Percentiles rank a stretch among this genome's conserved stretches.
Conservation (phyloP, 805 yeast genomes). For the Metschnikowia chrysomelidarum region DNA sequence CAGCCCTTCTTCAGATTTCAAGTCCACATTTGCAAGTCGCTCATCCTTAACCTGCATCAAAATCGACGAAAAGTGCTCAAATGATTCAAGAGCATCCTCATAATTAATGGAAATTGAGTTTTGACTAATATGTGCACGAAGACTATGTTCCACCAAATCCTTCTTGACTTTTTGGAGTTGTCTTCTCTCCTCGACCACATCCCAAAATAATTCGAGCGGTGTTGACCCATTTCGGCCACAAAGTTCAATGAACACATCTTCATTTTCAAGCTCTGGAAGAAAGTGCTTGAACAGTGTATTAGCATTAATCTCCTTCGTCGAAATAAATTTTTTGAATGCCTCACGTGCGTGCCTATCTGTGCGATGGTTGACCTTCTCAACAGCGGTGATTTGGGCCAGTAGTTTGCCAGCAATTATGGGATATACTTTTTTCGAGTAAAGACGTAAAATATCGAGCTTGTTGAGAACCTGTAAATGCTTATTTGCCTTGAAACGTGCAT, state of each 20-base stretch:
- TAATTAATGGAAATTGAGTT: conserved; percentile 14
- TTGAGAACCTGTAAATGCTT: conserved; percentile 51
- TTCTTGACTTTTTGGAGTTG: conserved; percentile 55
- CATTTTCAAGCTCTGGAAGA: conserved; percentile 49
- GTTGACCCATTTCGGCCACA: conserved; percentile 78
- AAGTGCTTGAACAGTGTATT: conserved; percentile 61
- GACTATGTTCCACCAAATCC: conserved; percentile 53
- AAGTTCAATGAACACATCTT: conserved; percentile 54
- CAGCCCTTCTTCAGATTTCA: conserved; percentile 14
- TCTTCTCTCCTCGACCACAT: conserved; percentile 60
- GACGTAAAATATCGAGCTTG: conserved; percentile 57
- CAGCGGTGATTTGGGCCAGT: conserved; percentile 20
- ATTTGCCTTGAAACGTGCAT: conserved; percentile 56
- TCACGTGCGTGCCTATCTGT: conserved; percentile 67
- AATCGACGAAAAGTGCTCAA: conserved; percentile 20
- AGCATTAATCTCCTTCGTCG: conserved; percentile 40
- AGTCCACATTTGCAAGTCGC: conserved; percentile 25
- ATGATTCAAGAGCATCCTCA: conserved; percentile 16
- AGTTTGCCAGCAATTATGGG: conserved; percentile 25
- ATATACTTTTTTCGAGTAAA: conserved; percentile 43
- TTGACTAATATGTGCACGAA: conserved; percentile 31
- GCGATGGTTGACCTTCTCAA: conserved; percentile 45
- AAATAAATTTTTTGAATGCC: conserved; percentile 49
- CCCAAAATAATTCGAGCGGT: conserved; percentile 76
- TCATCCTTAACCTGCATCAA: conserved; percentile 28